Evolutionary conservation across 768 basidiomycete genomes (phyloP), one percentile per base, ranked within the genome.

Genomic region (Collybia sordida): DNA sequence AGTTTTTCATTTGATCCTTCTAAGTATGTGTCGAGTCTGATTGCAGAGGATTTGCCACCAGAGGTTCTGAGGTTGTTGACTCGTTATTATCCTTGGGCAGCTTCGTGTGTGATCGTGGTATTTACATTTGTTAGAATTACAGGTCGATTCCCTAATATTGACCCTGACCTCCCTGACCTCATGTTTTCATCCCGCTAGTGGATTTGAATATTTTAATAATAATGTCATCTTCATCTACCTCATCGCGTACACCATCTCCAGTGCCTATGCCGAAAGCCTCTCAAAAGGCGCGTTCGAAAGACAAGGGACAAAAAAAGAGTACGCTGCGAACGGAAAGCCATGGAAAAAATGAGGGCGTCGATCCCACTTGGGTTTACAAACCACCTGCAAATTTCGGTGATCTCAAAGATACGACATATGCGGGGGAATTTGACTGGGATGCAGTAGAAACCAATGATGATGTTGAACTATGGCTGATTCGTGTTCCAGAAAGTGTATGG

Each of bases 401-500:
- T 14, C 59, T 85, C n/a, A 72, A 81, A 42, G 66, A 77, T 50
- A 56, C 65, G 19, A 66, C 69, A 12, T 78, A 85, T 50, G 70
- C 72, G 1, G 75, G 71, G 2, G 72, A 74, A 2, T 87, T 87
- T 57, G 88, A 89, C 57, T 90, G 86, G 86, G 85, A 86, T 50
- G 65, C 70, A 5, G 52, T 91, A 4, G 72, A 79, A 9, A 59
- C 74, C 2, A 65, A 78, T 43, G 74, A 85, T 22, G 79, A 89
- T 51, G 58, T 81, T 8, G 88, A 91, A 56, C 57, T 91, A 7
- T 90, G 87, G 80, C 66, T 89, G 11, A 76, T 90, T 28, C 79
- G 88, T 9, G 78, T 82, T 14, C 88, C 88, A 19, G 80, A 84
- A 11, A 75, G 75, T 34, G 88, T 90, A 60, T 51, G 85, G 71